phyloP scores from a whole-genome alignment of 352 stramenopile genomes.

The Thalassiosira hispida region DNA sequence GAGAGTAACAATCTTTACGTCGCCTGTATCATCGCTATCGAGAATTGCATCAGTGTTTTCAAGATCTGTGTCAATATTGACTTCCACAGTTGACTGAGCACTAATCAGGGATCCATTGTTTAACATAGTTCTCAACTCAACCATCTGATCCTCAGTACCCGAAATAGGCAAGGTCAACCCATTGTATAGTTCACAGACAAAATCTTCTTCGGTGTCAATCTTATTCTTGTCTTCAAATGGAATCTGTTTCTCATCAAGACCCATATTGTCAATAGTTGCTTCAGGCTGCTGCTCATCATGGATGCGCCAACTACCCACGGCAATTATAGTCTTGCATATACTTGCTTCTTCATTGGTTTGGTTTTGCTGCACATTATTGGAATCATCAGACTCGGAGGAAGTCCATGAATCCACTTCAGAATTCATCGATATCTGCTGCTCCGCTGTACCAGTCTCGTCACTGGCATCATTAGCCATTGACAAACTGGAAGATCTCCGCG shows the following conservation, averaged over 20 bases:
- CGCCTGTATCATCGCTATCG: background rate
- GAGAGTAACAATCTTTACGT: background rate
- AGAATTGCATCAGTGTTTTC: no score
- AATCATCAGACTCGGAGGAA: no score
- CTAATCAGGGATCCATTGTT: conserved; percentile 44
- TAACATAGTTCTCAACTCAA: conserved; percentile 33
- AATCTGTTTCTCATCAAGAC: background rate
- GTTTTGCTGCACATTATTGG: no score
- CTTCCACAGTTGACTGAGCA: conserved; percentile 28
- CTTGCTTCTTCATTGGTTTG: background rate
- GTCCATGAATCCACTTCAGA: no score
- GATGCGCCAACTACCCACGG: conserved; percentile 19
- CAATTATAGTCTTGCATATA: conserved; percentile 37
- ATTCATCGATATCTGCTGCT: background rate
- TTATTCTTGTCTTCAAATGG: background rate
- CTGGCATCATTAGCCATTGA: background rate
- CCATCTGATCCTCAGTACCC: conserved; percentile 34
- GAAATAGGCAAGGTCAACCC: conserved; percentile 30
- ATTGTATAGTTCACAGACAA: conserved; percentile 45
- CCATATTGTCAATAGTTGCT: background rate
- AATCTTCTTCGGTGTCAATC: conserved; percentile 33
- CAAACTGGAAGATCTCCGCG: background rate
- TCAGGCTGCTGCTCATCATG: background rate
- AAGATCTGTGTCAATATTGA: no score
- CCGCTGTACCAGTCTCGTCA: background rate